A percentile compares a stretch with the other conserved stretches of the same genome.
These are phyloP conservation scores for Neurospora sp. DNA, from an alignment of 2,329 filamentous ascomycete genomes.

Conservation along the genomic window DNA sequence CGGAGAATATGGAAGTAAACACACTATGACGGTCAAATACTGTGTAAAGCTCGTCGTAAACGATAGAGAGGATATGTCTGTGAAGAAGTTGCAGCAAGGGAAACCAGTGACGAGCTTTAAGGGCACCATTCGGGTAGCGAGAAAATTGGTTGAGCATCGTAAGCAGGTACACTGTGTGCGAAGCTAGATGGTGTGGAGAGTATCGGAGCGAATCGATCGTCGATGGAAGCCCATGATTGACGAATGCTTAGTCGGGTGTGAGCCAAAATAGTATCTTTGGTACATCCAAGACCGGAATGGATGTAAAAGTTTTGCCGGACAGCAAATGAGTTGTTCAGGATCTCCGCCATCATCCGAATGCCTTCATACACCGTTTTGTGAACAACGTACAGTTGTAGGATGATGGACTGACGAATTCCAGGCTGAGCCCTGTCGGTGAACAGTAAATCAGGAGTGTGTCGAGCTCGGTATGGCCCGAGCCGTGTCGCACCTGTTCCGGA, in stretches of 20 bases:
- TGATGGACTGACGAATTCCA: not conserved
- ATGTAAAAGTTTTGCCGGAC: not conserved
- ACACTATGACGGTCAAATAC: not conserved
- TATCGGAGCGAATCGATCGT: not conserved
- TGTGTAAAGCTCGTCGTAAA: not conserved
- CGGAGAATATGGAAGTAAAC: not conserved
- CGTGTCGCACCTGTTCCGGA: not conserved
- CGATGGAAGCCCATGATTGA: not conserved
- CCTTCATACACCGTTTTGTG: not conserved
- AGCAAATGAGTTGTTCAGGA: not conserved
- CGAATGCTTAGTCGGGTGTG: not conserved
- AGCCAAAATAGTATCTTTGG: not conserved
- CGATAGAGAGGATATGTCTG: not conserved
- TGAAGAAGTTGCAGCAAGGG: not conserved
- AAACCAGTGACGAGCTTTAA: not conserved
- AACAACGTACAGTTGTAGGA: not conserved
- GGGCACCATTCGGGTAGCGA: not conserved
- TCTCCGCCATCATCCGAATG: not conserved
- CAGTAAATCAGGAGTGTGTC: not conserved
- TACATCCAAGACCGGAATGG: not conserved
- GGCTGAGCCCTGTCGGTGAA: not conserved
- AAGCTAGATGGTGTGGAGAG: not conserved
- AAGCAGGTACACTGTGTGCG: not conserved
- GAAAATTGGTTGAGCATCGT: not conserved
- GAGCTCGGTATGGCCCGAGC: not conserved